Evolutionary conservation across 2,329 filamentous ascomycete species (phyloP).

Genomic region (Didymella segeticola): DNA sequence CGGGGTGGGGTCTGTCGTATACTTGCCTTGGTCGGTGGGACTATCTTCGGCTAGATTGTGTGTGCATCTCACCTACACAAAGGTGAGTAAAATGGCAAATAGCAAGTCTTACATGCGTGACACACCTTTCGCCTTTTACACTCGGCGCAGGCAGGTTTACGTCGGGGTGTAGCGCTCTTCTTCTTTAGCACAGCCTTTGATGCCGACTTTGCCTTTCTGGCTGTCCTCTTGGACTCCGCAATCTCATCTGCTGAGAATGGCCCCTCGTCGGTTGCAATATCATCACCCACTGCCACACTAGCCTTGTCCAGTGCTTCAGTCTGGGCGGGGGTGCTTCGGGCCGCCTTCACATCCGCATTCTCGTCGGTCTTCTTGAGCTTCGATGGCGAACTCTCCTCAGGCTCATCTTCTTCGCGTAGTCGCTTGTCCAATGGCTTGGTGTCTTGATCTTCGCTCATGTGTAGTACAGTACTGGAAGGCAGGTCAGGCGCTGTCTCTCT

Average conservation of each 20-base stretch:
- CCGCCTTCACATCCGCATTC: background rate
- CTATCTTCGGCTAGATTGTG: background rate
- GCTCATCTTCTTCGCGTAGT: conserved; percentile 7
- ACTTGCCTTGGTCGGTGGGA: background rate
- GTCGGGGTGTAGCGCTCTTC: background rate
- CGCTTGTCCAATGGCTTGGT: conserved; percentile 9
- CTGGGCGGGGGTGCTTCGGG: background rate
- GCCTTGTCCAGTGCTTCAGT: background rate
- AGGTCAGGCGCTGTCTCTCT: background rate
- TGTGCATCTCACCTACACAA: conserved; percentile 7
- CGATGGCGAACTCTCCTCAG: conserved; percentile 1
- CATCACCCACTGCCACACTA: background rate
- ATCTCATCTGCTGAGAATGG: background rate
- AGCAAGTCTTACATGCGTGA: background rate
- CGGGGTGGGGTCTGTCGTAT: background rate
- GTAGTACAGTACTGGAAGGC: background rate
- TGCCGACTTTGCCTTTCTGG: background rate
- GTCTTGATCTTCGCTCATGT: background rate
- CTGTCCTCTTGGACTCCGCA: background rate
- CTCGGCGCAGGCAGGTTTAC: background rate
- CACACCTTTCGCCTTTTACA: conserved; percentile 11
- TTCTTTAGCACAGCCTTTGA: background rate
- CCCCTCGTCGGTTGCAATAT: background rate
- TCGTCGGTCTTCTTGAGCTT: conserved; percentile 12
- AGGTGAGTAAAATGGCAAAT: background rate